Evolutionary conservation across 2,329 filamentous ascomycete species (phyloP).

Genomic region (Didymella glomerata): DNA sequence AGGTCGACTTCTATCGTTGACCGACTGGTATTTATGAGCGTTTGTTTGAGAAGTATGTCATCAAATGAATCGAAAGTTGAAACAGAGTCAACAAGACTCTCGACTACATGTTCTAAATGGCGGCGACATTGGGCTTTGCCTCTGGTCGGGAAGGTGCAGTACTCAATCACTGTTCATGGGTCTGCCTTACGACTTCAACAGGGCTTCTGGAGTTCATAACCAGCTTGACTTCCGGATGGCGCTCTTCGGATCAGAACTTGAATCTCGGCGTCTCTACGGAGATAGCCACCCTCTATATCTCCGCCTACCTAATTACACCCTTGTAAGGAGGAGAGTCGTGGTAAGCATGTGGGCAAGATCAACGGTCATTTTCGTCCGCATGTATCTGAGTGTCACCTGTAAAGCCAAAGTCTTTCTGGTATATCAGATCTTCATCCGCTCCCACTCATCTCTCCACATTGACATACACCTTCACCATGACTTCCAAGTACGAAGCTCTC

Average conservation of each 20-base stretch:
- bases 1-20: neutral
- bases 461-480: neutral
- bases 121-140: neutral
- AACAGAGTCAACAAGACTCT: neutral
- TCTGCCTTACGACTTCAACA: neutral
- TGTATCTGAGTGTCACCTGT: neutral
- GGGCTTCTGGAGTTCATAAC: too few species aligned
- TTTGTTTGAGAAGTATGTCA: neutral
- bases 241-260: neutral
- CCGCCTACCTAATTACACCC: neutral
- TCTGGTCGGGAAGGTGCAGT: neutral
- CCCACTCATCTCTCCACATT: neutral
- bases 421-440: neutral
- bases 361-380: neutral
- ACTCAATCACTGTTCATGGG: neutral
- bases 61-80: neutral
- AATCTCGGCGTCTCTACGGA: neutral
- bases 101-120: neutral
- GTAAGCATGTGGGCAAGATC: neutral
- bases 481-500: slow-evolving; percentile 1
- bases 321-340: neutral
- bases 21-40: neutral
- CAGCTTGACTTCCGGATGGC: neutral
- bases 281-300: neutral
- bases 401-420: neutral